Percentiles rank a stretch among this genome's conserved stretches.
These are phyloP conservation scores for Penicillium psychrosexuale DNA, from an alignment of 2,329 filamentous ascomycete genomes.

Conservation along the genomic window DNA sequence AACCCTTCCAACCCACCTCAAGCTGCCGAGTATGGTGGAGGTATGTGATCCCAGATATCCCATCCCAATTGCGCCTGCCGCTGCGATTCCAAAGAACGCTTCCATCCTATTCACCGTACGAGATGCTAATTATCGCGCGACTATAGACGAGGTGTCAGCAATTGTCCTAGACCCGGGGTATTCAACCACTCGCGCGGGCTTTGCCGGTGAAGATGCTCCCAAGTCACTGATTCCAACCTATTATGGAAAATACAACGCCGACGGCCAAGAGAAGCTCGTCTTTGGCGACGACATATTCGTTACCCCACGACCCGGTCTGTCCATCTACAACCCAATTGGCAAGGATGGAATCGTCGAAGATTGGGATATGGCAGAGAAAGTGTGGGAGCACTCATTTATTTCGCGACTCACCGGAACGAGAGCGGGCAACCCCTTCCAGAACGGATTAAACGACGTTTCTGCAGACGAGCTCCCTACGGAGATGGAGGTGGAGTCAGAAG, in stretches of 20 bases:
- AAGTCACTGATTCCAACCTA: conserved; percentile 89
- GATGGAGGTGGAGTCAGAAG: conserved; percentile 59
- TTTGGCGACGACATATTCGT: conserved; percentile 91
- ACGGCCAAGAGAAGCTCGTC: conserved; percentile 56
- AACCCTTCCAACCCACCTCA: conserved; percentile 46
- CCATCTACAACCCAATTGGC: conserved; percentile 89
- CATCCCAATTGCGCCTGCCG: background rate
- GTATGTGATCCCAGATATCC: conserved; percentile 32
- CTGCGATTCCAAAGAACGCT: background rate
- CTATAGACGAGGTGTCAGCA: conserved; percentile 88
- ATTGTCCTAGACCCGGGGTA: conserved; percentile 95
- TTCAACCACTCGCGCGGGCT: conserved; percentile 85
- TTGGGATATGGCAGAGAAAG: conserved; percentile 83
- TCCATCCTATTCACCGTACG: too few species aligned
- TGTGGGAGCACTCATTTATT: conserved; percentile 92
- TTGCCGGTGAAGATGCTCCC: conserved; percentile 94
- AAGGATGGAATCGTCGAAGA: conserved; percentile 88
- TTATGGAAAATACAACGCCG: conserved; percentile 65
- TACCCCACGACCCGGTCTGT: conserved; percentile 69
- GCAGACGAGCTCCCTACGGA: conserved; percentile 58
- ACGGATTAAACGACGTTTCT: conserved; percentile 71
- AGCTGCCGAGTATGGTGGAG: conserved; percentile 49
- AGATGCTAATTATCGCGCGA: background rate
- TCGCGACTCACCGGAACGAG: conserved; percentile 78
- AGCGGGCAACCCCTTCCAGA: conserved; percentile 66